Evolutionary conservation across 2,329 filamentous ascomycete genomes (phyloP).

Genomic region (Colletotrichum sp.): DNA sequence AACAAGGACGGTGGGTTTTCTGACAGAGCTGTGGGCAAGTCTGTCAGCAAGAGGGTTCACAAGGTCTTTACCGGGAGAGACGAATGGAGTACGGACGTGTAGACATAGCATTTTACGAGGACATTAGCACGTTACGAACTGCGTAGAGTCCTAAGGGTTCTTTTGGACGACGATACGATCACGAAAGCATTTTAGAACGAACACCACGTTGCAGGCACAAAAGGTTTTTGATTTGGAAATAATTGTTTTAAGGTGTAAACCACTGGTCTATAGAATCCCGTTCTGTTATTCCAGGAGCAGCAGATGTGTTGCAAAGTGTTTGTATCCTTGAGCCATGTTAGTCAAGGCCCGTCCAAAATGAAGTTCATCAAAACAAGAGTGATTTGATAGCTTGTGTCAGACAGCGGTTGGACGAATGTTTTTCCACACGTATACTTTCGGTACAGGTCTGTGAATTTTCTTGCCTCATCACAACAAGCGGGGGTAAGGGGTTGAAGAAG

Average conservation of each 20-base stretch:
- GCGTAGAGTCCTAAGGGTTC: neutral
- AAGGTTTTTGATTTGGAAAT: neutral
- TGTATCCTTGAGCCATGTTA: neutral
- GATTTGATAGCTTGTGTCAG: conserved; percentile 53
- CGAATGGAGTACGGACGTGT: conserved; percentile 60
- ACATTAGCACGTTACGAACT: neutral
- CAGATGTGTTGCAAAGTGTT: too few species aligned
- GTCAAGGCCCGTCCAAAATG: neutral
- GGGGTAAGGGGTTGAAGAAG: neutral
- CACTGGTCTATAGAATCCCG: neutral
- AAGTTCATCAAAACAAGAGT: conserved; percentile 5
- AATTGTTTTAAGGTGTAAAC: neutral
- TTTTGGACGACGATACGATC: too few species aligned
- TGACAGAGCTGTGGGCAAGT: conserved; percentile 60
- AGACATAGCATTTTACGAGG: neutral
- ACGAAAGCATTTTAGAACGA: too few species aligned
- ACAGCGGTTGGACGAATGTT: conserved; percentile 82
- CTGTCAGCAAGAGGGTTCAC: conserved; percentile 62
- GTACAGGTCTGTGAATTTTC: conserved; percentile 85
- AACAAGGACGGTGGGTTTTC: conserved; percentile 63
- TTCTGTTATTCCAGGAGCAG: neutral
- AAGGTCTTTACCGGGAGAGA: conserved; percentile 66
- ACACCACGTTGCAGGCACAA: too few species aligned
- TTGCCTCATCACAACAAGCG: conserved; percentile 72
- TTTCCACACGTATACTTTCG: conserved; percentile 73